Evolutionary conservation across 345 rosid species (phyloP), one percentile per base, ranked within the genome.

Genomic region (Cardamine resedifolia): DNA sequence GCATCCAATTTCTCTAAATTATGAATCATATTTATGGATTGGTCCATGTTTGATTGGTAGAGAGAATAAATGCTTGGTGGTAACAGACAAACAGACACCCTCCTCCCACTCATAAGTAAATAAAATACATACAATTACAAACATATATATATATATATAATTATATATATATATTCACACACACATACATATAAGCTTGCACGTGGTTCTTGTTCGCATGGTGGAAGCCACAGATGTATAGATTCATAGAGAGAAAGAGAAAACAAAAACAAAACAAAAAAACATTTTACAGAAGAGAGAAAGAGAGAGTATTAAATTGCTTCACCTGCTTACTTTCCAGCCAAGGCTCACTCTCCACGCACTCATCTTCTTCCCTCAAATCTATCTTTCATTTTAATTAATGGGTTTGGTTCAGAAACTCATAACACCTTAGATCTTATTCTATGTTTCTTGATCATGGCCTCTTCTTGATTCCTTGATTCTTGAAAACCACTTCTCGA

Each of bases 261-360:
- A 1, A 23, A 50, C 2, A 12, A 12, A 23, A 31, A 56, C 5
- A 19, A 16, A 10, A 11, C n/a, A n/a, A n/a, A n/a, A n/a, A 20
- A 55, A 28, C n/a, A 5, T 62, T 72, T 64, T 31, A 15, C 71
- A 43, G 36, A 55, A 55, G 70, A 44, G 36, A 52, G 31, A 48
- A 23, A 50, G 10, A 48, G 15, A 60, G 56, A 21, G 28, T 64
- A 73, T 57, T 73, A 73, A 73, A 73, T 73, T 73, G 51, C 71
- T 57, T 73, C 72, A 65, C 33, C 77, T 73, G 72, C 66, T 65
- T 65, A 73, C 77, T 73, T 73, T 73, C 72, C 77, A 73, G 77
- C 72, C 71, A 64, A 64, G 65, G 27, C 59, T 43, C 76, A 72
- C 38, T 73, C 58, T 73, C 48, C 65, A 73, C 71, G 26, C 77